phyloP scores from a whole-genome alignment of 2,329 filamentous ascomycete species.

The Rosellinia necatrix region DNA sequence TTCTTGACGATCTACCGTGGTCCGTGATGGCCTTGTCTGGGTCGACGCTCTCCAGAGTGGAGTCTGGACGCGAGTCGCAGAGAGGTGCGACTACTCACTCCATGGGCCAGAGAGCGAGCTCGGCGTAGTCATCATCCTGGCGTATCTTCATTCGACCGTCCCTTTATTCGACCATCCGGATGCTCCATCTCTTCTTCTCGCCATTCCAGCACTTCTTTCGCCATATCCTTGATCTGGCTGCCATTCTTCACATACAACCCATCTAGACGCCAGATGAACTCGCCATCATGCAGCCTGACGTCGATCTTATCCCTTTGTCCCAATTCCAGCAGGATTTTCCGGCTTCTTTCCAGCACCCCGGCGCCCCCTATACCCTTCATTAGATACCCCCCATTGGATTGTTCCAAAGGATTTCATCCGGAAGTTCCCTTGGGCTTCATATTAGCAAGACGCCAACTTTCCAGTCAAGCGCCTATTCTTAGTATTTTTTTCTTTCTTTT shows the following conservation, averaged over 20 bases:
- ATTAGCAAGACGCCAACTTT: neutral
- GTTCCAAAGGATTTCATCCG: conserved; percentile 5
- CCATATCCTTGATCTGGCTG: conserved; percentile 8
- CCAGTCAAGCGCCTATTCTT: neutral
- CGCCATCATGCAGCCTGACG: conserved; percentile 1
- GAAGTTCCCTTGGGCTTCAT: neutral
- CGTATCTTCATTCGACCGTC: conserved; percentile 23
- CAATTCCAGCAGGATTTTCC: neutral
- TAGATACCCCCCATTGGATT: no score
- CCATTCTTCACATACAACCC: neutral
- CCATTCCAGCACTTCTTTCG: neutral
- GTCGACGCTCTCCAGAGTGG: conserved; percentile 28
- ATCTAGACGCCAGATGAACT: neutral
- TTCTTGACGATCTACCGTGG: conserved; percentile 31
- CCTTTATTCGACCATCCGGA: neutral
- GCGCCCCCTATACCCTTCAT: conserved; percentile 14
- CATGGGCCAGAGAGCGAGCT: no score
- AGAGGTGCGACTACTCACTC: no score
- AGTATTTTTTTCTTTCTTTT: neutral
- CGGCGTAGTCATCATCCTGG: conserved; percentile 32
- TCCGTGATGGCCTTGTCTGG: conserved; percentile 29
- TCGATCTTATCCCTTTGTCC: conserved; percentile 18
- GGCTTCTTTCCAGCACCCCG: neutral
- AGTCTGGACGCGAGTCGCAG: conserved; percentile 28
- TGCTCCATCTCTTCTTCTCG: neutral